Conservation (phyloP, 768 basidiomycete genomes). For the Cantharellus anzutake region DNA sequence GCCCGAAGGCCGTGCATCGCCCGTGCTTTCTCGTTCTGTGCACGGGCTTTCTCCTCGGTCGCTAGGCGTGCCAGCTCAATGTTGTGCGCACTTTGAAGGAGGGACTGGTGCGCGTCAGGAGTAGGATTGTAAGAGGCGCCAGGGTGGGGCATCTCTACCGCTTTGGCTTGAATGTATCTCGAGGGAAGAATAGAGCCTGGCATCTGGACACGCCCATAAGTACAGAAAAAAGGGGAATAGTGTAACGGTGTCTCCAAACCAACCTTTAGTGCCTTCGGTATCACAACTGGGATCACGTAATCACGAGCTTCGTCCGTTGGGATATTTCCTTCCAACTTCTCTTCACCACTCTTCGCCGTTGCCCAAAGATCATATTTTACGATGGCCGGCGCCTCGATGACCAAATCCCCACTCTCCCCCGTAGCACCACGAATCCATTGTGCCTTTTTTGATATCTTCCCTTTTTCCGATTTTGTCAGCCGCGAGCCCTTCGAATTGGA, state of each 20-base stretch:
- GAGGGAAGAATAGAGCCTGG: slow-evolving; percentile 30
- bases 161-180: slow-evolving; percentile 38
- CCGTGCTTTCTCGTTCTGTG: slow-evolving; percentile 36
- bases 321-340: slow-evolving; percentile 18
- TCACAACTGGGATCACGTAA: slow-evolving; percentile 15
- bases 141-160: slow-evolving; percentile 51
- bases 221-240: neutral
- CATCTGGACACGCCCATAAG: slow-evolving; percentile 19
- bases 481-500: slow-evolving; percentile 12
- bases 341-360: slow-evolving; percentile 26
- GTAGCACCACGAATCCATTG: slow-evolving; percentile 52
- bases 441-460: slow-evolving; percentile 53
- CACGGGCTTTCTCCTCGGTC: slow-evolving; percentile 33
- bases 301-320: slow-evolving; percentile 16
- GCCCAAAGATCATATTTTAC: slow-evolving; percentile 29
- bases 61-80: slow-evolving; percentile 39
- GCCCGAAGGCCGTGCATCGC: slow-evolving; percentile 21
- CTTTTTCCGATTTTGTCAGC: slow-evolving; percentile 51
- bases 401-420: slow-evolving; percentile 25
- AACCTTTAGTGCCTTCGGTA: slow-evolving; percentile 13
- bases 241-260: neutral
- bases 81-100: slow-evolving; percentile 47
- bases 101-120: slow-evolving; percentile 46
- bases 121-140: slow-evolving; percentile 86
- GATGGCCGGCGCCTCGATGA: slow-evolving; percentile 18